Evolutionary conservation across 2,329 filamentous ascomycete species (phyloP).

Genomic region (Purpureocillium takamizusanense): DNA sequence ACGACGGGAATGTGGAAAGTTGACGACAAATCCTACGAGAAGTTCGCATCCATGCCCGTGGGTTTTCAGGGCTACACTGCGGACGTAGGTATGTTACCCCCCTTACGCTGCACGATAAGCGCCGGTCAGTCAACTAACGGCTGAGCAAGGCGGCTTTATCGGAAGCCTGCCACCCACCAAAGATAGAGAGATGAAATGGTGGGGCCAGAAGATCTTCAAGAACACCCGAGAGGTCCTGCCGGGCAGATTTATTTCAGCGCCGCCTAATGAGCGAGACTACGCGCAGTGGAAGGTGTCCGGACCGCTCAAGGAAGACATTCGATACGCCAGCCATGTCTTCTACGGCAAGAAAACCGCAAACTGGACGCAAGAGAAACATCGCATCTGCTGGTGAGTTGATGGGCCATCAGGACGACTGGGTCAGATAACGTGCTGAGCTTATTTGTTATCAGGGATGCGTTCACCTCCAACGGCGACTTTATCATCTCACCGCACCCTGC

Average conservation of each 20-base stretch:
- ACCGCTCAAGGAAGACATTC: slow-evolving; percentile 48
- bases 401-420: too few species aligned
- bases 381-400: slow-evolving; percentile 54
- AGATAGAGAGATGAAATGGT: slow-evolving; percentile 46
- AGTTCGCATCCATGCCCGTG: slow-evolving; percentile 40
- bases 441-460: slow-evolving; percentile 62
- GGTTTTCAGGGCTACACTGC: slow-evolving; percentile 31
- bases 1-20: slow-evolving; percentile 49
- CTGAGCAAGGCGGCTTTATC: slow-evolving; percentile 41
- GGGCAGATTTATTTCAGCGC: slow-evolving; percentile 45
- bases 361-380: slow-evolving; percentile 53
- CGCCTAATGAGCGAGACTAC: slow-evolving; percentile 47
- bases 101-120: slow-evolving; percentile 13
- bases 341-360: slow-evolving; percentile 46
- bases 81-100: slow-evolving; percentile 16
- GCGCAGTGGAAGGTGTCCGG: slow-evolving; percentile 52
- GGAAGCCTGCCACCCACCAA: slow-evolving; percentile 47
- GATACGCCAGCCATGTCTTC: slow-evolving; percentile 46
- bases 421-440: too few species aligned
- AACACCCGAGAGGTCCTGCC: slow-evolving; percentile 44
- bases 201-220: slow-evolving; percentile 50
- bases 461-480: slow-evolving; percentile 52
- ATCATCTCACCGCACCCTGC: slow-evolving; percentile 49
- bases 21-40: slow-evolving; percentile 32
- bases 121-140: slow-evolving; percentile 11